These are phyloP conservation scores for Aspergillus ellipticus DNA, from an alignment of 495 filamentous ascomycete species.

Conservation along the genomic window DNA sequence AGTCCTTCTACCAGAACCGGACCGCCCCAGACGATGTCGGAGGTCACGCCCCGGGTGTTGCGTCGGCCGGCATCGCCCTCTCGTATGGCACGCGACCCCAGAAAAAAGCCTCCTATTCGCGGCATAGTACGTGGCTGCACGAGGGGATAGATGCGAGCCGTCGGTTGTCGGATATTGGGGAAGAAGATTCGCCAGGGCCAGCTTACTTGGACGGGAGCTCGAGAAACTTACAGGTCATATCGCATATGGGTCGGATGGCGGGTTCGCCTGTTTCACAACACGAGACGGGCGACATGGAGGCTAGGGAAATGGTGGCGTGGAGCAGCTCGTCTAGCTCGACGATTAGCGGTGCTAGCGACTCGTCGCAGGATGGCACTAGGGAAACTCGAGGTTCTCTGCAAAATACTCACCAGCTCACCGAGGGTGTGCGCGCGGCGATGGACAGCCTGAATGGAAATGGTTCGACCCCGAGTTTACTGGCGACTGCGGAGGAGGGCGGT, in stretches of 20 bases:
- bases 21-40: constrained; percentile 11
- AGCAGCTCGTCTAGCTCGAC: constrained; percentile 42
- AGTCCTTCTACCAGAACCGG: constrained; percentile 25
- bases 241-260: constrained; percentile 9
- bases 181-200: constrained; percentile 45
- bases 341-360: constrained; percentile 34
- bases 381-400: constrained; percentile 3
- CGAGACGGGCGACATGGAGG: constrained; percentile 9
- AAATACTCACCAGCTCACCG: constrained; percentile 8
- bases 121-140: constrained; percentile 48
- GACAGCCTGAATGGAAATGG: constrained; percentile 9
- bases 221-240: constrained; percentile 5
- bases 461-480: constrained; percentile 12
- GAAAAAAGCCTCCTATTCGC: constrained; percentile 36
- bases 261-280: constrained; percentile 15
- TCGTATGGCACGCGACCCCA: constrained; percentile 13
- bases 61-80: constrained; percentile 10
- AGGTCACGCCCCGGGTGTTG: constrained; percentile 16
- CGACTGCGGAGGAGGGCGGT: constrained; percentile 26
- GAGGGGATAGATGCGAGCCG: constrained; percentile 55
- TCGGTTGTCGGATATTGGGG: constrained; percentile 70
- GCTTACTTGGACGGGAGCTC: constrained; percentile 20
- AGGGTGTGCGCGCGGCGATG: constrained; percentile 5
- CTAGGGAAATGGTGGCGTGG: constrained; percentile 21
- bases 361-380: constrained; percentile 19